These are phyloP conservation scores for Dactylellina haptotyla DNA, from an alignment of 2,329 filamentous ascomycete species.

Conservation along the genomic window DNA sequence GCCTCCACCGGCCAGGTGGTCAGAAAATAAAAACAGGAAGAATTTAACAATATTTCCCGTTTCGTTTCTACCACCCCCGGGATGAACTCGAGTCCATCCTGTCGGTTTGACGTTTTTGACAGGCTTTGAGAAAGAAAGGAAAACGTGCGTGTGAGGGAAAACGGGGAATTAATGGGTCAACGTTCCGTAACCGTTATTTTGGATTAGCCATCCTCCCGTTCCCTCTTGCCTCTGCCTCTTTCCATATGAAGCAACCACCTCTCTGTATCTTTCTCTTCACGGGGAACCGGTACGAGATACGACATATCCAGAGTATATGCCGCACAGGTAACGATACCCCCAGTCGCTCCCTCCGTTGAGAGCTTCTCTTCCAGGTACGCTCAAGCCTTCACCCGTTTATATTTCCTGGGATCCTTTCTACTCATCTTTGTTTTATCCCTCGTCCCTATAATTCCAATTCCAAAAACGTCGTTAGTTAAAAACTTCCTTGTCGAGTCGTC, in stretches of 20 bases:
- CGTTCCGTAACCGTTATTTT: conserved; percentile 38
- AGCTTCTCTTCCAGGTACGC: not conserved
- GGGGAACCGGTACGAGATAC: not conserved
- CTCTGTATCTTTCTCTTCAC: conserved; percentile 9
- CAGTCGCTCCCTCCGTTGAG: not conserved
- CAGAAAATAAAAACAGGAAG: not conserved
- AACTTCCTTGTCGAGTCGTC: conserved; percentile 52
- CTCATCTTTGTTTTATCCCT: conserved; percentile 77
- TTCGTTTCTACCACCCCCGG: conserved; percentile 22
- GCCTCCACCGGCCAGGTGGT: conserved; percentile 41
- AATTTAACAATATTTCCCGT: conserved; percentile 9
- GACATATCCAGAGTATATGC: not conserved
- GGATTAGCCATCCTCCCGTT: conserved; percentile 10
- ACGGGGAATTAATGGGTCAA: conserved; percentile 20
- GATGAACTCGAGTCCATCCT: conserved; percentile 39
- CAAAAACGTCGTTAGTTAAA: conserved; percentile 42
- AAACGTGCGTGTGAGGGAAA: no score
- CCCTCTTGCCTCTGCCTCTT: not conserved
- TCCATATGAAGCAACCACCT: conserved; percentile 7
- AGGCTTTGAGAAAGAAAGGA: conserved; percentile 1
- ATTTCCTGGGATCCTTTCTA: conserved; percentile 79
- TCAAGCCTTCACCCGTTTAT: conserved; percentile 68
- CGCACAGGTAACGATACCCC: not conserved
- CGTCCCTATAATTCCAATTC: conserved; percentile 66
- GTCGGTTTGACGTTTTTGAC: conserved; percentile 15